Conservation (phyloP, 176 grass and related monocot genomes). For the Raddia guianensis region DNA sequence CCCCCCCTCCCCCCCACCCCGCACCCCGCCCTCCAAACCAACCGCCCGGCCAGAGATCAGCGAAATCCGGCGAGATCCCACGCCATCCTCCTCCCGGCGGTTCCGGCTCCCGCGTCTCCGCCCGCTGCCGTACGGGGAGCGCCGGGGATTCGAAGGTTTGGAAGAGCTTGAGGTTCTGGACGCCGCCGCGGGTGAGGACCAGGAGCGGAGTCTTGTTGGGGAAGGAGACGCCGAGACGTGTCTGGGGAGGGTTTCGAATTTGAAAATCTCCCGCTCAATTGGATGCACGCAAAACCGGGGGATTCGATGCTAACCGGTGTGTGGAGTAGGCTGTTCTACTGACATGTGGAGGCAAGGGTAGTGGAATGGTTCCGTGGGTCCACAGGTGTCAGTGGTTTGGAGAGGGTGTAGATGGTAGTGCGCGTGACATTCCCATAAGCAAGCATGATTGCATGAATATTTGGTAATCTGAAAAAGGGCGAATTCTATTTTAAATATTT, state of each 20-base stretch:
- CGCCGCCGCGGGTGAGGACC: too few relatives aligned
- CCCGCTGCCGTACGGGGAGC: not conserved
- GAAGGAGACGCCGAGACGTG: not conserved
- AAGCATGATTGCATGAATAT: too few relatives aligned
- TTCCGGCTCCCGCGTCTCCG: not conserved
- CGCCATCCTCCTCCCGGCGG: slow-evolving; percentile 25
- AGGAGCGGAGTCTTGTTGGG: not conserved
- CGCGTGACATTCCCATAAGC: too few relatives aligned
- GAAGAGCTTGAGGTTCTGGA: not conserved
- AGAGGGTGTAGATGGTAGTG: too few relatives aligned
- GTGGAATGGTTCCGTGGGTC: not conserved
- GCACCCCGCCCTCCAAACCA: too few relatives aligned
- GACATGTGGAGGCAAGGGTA: not conserved
- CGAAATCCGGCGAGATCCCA: not conserved
- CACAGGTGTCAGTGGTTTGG: too few relatives aligned
- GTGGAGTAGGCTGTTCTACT: not conserved
- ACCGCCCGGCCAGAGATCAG: not conserved
- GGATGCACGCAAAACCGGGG: not conserved
- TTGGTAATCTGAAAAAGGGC: too few relatives aligned
- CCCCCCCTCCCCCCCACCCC: too few relatives aligned
- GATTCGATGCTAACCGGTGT: not conserved
- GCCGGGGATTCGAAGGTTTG: not conserved
- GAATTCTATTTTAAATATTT: too few relatives aligned
- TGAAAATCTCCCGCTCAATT: slow-evolving; percentile 22
- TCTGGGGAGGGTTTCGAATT: not conserved